phyloP scores from a whole-genome alignment of 2,329 filamentous ascomycete genomes.

The Pseudofabraea citricarpa region DNA sequence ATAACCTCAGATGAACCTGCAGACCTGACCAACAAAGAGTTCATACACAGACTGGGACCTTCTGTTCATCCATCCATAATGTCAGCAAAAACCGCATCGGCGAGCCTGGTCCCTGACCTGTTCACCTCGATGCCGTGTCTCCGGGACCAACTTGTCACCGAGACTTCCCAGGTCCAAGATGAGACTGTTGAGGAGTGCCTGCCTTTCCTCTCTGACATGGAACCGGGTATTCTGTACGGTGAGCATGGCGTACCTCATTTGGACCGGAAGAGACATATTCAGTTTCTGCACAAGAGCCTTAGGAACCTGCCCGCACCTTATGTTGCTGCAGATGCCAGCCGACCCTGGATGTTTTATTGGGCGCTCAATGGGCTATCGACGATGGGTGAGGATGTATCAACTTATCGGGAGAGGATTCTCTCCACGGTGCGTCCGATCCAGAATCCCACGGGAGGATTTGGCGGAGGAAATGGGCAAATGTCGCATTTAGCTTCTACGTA shows the following conservation, averaged over 20 bases:
- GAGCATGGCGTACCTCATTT: constrained; percentile 69
- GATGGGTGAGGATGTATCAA: constrained; percentile 66
- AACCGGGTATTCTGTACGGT: constrained; percentile 52
- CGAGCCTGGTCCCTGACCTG: constrained; percentile 43
- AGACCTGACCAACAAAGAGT: constrained; percentile 1
- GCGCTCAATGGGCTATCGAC: constrained; percentile 69
- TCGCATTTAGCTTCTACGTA: constrained; percentile 90
- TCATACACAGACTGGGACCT: background rate
- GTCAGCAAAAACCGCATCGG: constrained; percentile 13
- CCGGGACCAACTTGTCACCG: constrained; percentile 60
- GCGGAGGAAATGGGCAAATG: constrained; percentile 85
- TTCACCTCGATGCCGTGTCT: constrained; percentile 58
- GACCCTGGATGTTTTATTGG: constrained; percentile 97
- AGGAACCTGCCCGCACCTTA: constrained; percentile 63
- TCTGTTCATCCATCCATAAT: constrained; percentile 7
- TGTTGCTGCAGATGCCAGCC: constrained; percentile 74
- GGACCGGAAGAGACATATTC: constrained; percentile 56
- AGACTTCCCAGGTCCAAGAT: constrained; percentile 64
- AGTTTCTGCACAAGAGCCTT: constrained; percentile 56
- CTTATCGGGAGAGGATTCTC: constrained; percentile 64
- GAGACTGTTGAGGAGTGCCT: constrained; percentile 64
- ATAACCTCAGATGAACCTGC: constrained; percentile 8
- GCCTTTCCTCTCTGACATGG: constrained; percentile 56
- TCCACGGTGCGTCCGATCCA: constrained; percentile 78
- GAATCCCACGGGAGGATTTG: constrained; percentile 80